Base-by-base conservation (phyloP, 2,329 filamentous ascomycete genomes). In the Calonectria crousiana region DNA sequence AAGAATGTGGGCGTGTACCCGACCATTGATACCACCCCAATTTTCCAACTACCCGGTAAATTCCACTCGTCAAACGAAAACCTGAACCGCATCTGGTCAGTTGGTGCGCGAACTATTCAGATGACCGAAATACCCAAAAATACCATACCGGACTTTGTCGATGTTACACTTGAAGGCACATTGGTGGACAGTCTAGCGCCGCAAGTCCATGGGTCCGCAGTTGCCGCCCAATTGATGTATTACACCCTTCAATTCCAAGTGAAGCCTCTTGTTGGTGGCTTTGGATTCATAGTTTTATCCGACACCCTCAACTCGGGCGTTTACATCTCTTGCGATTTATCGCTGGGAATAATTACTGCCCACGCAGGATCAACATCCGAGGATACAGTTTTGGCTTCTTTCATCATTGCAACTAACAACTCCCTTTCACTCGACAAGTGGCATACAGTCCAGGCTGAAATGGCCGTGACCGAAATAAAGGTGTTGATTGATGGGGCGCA, bases 31-130 rank as follows among this genome's bases (percentile, higher is more conserved):
- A 73, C 41, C 6, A 73, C 53, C 2, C 65, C 79, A 11, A 58
- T 83, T 11, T 72, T 73, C 2, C 44, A 80, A 4, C 76, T 83
- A 4, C 78, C 82, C 23, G 80, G 82, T 2, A 79, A 72, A 3
- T 84, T 84, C 70, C 68, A 81, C 26, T 79, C 76, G 68, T 83
- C 82, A 18, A 79, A 83, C 38, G 72, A 79, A 11, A 65, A 75
- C 9, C 71, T 83, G 28, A 83, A 41, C 53, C 77, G 73, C 11
- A 83, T 84, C 58, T 84, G 82, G 83, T 67, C 56, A 2, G 74
- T 75, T 8, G 83, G 83, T 5, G 83, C 83, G 8, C 76, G 82
- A 38, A 84, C 83, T 0, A 70, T 83, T 9, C 82, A 84, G 67
- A 62, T 79, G 28, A 84, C 80, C 0, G 51, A 71, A 32, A 67